Evolutionary conservation across 1,284 basidiomycete species (phyloP).

Genomic region (Sporisorium iseilematis-ciliati): DNA sequence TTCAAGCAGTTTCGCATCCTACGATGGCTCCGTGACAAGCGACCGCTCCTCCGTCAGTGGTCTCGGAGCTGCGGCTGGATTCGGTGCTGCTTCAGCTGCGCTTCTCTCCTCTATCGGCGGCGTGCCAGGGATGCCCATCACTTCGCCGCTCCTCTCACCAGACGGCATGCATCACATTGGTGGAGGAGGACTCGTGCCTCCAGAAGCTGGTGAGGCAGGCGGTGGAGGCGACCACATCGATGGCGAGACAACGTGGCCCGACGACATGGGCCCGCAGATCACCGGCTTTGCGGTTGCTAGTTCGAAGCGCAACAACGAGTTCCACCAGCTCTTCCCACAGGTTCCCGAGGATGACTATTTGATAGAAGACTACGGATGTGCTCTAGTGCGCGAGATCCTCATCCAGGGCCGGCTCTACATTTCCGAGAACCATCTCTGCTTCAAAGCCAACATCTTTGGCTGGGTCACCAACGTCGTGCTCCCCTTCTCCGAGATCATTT

Average conservation of each 20-base stretch:
- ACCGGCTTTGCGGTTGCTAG: slow-evolving; percentile 94
- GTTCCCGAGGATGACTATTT: slow-evolving; percentile 96
- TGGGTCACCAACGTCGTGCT: slow-evolving; percentile 96
- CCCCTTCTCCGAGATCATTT: slow-evolving; percentile 88
- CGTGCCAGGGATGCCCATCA: slow-evolving; percentile 40
- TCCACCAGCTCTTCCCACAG: slow-evolving; percentile 87
- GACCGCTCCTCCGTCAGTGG: slow-evolving; percentile 52
- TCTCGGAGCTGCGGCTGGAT: slow-evolving; percentile 59
- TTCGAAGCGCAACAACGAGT: slow-evolving; percentile 92
- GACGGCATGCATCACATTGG: slow-evolving; percentile 36
- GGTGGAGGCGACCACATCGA: slow-evolving; percentile 51
- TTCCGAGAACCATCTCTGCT: slow-evolving; percentile 97
- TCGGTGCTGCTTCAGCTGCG: slow-evolving; percentile 52
- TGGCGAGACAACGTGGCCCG: slow-evolving; percentile 44
- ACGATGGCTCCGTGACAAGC: slow-evolving; percentile 49
- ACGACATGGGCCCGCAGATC: slow-evolving; percentile 60
- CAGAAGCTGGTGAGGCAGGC: slow-evolving; percentile 29
- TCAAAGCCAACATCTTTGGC: slow-evolving; percentile 98
- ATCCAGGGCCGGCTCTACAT: slow-evolving; percentile 96
- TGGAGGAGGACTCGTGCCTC: slow-evolving; percentile 33
- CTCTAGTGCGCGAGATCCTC: slow-evolving; percentile 92
- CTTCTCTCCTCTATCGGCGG: slow-evolving; percentile 51
- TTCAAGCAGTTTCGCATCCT: slow-evolving; percentile 41
- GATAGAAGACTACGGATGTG: slow-evolving; percentile 99
- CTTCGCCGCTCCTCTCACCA: slow-evolving; percentile 44